Conservation (phyloP, 441 rosid species). For the Erysimum cheiri region DNA sequence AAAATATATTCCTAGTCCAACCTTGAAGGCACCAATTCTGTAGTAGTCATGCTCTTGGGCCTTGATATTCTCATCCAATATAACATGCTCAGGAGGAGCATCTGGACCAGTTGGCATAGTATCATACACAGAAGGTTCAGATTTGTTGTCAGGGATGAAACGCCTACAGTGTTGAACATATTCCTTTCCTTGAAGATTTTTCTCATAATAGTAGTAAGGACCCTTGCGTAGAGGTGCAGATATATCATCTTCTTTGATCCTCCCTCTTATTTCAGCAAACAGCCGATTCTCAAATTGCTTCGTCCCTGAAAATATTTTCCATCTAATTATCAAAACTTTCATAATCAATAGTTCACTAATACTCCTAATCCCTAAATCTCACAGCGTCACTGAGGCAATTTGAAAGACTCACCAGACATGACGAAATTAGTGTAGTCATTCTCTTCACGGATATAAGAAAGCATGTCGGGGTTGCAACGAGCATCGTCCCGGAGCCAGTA, state of each 20-base stretch:
- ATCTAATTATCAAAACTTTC: slow-evolving; percentile 15
- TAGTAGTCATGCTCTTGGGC: slow-evolving; percentile 66
- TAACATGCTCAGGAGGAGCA: slow-evolving; percentile 80
- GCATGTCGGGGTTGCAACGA: slow-evolving; percentile 64
- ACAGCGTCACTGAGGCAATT: neutral
- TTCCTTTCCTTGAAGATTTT: slow-evolving; percentile 82
- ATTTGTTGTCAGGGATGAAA: slow-evolving; percentile 42
- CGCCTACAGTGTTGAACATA: slow-evolving; percentile 81
- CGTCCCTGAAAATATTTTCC: slow-evolving; percentile 50
- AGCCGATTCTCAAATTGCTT: slow-evolving; percentile 69
- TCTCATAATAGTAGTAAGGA: slow-evolving; percentile 69
- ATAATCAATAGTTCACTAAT: neutral
- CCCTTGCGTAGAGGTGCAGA: slow-evolving; percentile 74
- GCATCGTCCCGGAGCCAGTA: slow-evolving; percentile 97
- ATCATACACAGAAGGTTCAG: slow-evolving; percentile 72
- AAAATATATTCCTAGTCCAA: slow-evolving; percentile 24
- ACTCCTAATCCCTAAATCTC: neutral
- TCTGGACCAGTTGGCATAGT: slow-evolving; percentile 71
- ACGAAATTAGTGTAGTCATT: slow-evolving; percentile 61
- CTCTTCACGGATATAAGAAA: slow-evolving; percentile 70
- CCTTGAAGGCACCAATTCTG: slow-evolving; percentile 69
- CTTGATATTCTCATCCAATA: slow-evolving; percentile 87
- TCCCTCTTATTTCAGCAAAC: slow-evolving; percentile 72
- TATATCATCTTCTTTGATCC: slow-evolving; percentile 90
- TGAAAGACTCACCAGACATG: slow-evolving; percentile 61